These are phyloP conservation scores for Barnettozyma siamensis DNA, from an alignment of 805 yeast genomes.

Conservation along the genomic window DNA sequence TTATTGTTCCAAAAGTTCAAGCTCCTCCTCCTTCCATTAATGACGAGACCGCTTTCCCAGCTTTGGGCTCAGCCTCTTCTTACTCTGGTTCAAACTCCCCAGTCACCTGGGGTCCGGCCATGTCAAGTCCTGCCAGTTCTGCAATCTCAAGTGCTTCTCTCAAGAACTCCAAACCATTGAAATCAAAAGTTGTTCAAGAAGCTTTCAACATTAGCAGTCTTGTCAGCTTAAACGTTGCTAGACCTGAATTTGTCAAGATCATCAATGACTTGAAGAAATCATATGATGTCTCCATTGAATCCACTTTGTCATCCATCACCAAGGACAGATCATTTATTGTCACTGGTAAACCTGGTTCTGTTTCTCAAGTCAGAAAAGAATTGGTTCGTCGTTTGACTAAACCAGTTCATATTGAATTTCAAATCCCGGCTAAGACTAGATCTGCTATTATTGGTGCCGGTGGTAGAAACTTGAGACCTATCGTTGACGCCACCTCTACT, in stretches of 20 bases:
- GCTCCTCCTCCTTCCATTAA: constrained; percentile 35
- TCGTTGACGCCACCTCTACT: constrained; percentile 59
- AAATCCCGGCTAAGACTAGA: constrained; percentile 72
- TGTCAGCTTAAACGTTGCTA: constrained; percentile 57
- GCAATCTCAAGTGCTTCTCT: constrained; percentile 23
- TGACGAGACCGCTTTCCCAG: constrained; percentile 59
- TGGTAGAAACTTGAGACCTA: constrained; percentile 78
- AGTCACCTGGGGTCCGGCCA: constrained; percentile 39
- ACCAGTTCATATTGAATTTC: constrained; percentile 56
- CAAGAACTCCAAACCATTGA: constrained; percentile 13
- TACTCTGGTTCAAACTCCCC: constrained; percentile 19
- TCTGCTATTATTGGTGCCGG: constrained; percentile 81
- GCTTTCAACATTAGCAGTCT: constrained; percentile 70
- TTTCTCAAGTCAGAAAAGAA: constrained; percentile 66
- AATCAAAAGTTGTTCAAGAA: constrained; percentile 64
- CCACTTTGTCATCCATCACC: constrained; percentile 70
- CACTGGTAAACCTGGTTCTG: constrained; percentile 64
- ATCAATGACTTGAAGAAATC: constrained; percentile 55
- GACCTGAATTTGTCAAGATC: constrained; percentile 64
- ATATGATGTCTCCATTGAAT: constrained; percentile 67
- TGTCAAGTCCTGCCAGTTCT: constrained; percentile 18
- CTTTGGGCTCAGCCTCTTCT: constrained; percentile 47
- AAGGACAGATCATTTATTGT: constrained; percentile 79
- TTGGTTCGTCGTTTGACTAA: constrained; percentile 71
- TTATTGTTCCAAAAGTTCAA: constrained; percentile 6